phyloP scores from a whole-genome alignment of 192 early-diverging fungal species.

The Coemansia sp. region DNA sequence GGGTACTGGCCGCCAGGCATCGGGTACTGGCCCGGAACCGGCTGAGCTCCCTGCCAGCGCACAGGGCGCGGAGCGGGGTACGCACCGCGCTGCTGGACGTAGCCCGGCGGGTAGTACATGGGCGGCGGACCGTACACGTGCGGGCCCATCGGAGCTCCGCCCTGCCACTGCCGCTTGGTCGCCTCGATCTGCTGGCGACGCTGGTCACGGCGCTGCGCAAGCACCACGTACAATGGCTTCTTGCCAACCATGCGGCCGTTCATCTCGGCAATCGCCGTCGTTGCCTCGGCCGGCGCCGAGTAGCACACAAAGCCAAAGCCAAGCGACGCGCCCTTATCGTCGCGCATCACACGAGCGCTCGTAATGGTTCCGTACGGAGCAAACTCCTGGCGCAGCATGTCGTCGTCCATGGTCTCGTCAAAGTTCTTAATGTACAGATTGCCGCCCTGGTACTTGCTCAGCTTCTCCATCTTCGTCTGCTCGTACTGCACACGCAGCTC shows the following conservation, averaged over 20 bases:
- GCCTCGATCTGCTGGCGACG: conserved; percentile 95
- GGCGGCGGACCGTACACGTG: conserved; percentile 58
- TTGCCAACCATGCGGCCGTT: conserved; percentile 90
- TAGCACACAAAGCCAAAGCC: conserved; percentile 99
- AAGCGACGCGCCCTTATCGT: conserved; percentile 84
- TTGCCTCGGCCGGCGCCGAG: conserved; percentile 97
- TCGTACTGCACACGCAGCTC: conserved; percentile 96
- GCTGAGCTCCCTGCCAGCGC: conserved; percentile 58
- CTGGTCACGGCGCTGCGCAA: conserved; percentile 97
- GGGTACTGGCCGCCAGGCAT: conserved; percentile 50
- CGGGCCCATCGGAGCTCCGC: conserved; percentile 43
- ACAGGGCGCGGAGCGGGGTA: conserved; percentile 58
- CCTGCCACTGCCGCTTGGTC: conserved; percentile 85
- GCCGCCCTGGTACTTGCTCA: conserved; percentile 98
- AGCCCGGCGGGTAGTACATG: conserved; percentile 62
- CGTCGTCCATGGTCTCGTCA: conserved; percentile 95
- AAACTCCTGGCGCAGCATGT: conserved; percentile 95
- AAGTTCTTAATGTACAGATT: conserved; percentile 99
- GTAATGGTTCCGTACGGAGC: conserved; percentile 94
- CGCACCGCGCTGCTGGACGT: conserved; percentile 53
- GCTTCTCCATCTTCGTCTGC: conserved; percentile 90
- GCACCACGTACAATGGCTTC: conserved; percentile 98
- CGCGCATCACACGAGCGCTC: conserved; percentile 95
- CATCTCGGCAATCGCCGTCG: conserved; percentile 98
- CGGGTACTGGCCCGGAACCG: conserved; percentile 51